Evolutionary conservation across 164 flowering plant species (phyloP).

Genomic region (Malania oleifera): DNA sequence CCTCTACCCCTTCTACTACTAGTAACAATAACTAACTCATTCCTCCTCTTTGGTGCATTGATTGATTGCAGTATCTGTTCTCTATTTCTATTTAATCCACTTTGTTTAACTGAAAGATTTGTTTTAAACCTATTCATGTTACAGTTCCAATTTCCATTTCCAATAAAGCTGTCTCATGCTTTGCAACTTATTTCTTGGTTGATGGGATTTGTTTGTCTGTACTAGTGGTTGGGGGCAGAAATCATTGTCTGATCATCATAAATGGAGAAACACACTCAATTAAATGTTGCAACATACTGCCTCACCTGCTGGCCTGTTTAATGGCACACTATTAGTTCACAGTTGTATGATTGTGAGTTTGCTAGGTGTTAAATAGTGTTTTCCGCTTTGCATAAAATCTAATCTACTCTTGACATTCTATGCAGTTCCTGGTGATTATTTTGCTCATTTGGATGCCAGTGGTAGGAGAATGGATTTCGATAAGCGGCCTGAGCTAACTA

Average conservation of each 20-base stretch:
- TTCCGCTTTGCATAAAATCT: constrained; percentile 3
- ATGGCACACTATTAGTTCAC: not conserved
- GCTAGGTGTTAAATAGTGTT: not conserved
- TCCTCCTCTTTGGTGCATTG: no score
- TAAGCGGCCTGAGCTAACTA: constrained; percentile 85
- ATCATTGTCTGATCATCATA: not conserved
- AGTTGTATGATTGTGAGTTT: not conserved
- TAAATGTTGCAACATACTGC: not conserved
- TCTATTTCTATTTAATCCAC: no score
- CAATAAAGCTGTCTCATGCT: no score
- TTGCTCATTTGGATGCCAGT: constrained; percentile 73
- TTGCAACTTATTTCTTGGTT: not conserved
- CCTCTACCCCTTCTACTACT: no score
- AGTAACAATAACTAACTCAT: no score
- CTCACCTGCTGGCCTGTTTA: not conserved
- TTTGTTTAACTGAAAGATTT: no score
- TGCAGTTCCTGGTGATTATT: constrained; percentile 90
- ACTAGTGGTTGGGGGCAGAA: not conserved
- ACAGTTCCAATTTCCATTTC: no score
- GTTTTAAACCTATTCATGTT: no score
- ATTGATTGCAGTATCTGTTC: no score
- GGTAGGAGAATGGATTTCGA: constrained; percentile 82
- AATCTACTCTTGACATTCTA: constrained; percentile 11
- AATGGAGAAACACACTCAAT: not conserved
- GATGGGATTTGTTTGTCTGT: not conserved